These are phyloP conservation scores for Mycena epipterygia DNA, from an alignment of 768 basidiomycete genomes.

Conservation along the genomic window DNA sequence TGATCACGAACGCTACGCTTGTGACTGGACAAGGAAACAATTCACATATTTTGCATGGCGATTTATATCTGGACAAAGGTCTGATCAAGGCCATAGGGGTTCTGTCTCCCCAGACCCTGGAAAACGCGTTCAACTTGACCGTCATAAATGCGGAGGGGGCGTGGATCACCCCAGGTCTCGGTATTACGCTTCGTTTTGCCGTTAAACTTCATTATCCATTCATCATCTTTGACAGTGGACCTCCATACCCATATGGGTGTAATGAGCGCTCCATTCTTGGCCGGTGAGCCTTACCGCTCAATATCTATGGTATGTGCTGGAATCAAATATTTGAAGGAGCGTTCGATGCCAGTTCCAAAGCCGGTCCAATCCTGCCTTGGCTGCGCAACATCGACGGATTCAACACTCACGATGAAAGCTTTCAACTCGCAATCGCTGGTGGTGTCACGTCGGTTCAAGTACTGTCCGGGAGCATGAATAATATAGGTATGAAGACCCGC, in stretches of 20 bases:
- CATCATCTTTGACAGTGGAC: slow-evolving; percentile 61
- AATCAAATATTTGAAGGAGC: slow-evolving; percentile 51
- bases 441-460: slow-evolving; percentile 91
- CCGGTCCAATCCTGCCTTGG: slow-evolving; percentile 82
- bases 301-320: neutral
- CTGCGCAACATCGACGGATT: slow-evolving; percentile 87
- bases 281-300: slow-evolving; percentile 43
- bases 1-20: slow-evolving; percentile 80
- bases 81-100: slow-evolving; percentile 71
- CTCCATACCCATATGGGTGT: slow-evolving; percentile 88
- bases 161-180: slow-evolving; percentile 78
- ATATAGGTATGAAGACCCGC: slow-evolving; percentile 78
- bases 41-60: slow-evolving; percentile 69
- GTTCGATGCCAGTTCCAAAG: slow-evolving; percentile 72
- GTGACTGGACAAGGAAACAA: slow-evolving; percentile 72
- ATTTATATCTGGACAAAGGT: slow-evolving; percentile 77
- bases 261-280: slow-evolving; percentile 70
- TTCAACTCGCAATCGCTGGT: slow-evolving; percentile 82
- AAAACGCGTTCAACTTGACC: slow-evolving; percentile 59
- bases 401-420: slow-evolving; percentile 87
- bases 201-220: slow-evolving; percentile 39
- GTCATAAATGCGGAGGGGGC: slow-evolving; percentile 72
- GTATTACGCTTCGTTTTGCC: slow-evolving; percentile 48
- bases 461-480: slow-evolving; percentile 82
- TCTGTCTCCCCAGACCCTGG: slow-evolving; percentile 55